Percentiles rank a stretch among this genome's conserved stretches.
These are phyloP conservation scores for Rhizopogon vulgaris DNA, from an alignment of 768 basidiomycete species.

Conservation along the genomic window DNA sequence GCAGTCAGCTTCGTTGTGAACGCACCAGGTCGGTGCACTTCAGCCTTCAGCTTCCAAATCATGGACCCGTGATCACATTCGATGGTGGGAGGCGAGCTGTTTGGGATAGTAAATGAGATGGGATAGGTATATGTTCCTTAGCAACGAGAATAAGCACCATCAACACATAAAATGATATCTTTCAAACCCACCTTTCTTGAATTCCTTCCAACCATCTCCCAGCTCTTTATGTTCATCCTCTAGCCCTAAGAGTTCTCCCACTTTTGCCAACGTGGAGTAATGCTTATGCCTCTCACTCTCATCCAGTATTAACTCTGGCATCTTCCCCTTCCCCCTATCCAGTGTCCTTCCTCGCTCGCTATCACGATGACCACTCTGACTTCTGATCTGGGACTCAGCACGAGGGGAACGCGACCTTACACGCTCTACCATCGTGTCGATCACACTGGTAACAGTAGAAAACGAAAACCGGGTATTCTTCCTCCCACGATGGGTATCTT, in stretches of 20 bases:
- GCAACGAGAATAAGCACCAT: constrained; percentile 1
- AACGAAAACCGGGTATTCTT: constrained; percentile 44
- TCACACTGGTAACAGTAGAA: constrained; percentile 39
- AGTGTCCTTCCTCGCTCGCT: constrained; percentile 23
- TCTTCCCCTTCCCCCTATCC: constrained; percentile 19
- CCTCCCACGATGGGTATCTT: constrained; percentile 20
- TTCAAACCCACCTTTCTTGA: constrained; percentile 63
- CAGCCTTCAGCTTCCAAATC: constrained; percentile 72
- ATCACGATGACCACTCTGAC: constrained; percentile 5
- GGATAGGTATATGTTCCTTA: constrained; percentile 92
- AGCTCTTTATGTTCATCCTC: constrained; percentile 27
- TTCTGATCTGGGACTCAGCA: constrained; percentile 9
- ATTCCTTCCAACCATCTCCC: constrained; percentile 76
- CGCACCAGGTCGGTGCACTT: constrained; percentile 81
- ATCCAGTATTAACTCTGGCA: neutral
- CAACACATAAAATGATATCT: neutral
- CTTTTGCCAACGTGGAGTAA: neutral
- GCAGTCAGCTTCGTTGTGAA: constrained; percentile 74
- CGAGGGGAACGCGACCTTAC: constrained; percentile 42
- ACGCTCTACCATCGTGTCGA: constrained; percentile 34
- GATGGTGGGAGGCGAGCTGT: constrained; percentile 74
- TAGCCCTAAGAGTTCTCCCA: neutral
- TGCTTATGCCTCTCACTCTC: constrained; percentile 19
- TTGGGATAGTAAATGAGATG: constrained; percentile 84
- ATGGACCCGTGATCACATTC: constrained; percentile 72